Evolutionary conservation across 2,329 filamentous ascomycete species (phyloP), one percentile per base, ranked within the genome.

Genomic region (Colletotrichum magnum): DNA sequence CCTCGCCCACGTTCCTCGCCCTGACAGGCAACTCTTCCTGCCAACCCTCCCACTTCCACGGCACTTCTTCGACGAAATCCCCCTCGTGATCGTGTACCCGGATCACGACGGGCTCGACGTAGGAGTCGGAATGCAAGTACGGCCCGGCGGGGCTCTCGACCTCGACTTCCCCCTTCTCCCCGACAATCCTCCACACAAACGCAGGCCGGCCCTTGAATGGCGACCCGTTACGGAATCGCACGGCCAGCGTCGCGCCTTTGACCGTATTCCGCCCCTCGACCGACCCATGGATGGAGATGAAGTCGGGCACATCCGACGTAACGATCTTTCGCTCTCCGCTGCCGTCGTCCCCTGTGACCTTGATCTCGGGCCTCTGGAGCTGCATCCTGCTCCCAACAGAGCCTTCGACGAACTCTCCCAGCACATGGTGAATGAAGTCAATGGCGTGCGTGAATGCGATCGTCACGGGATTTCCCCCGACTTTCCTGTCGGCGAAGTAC

Each of bases 1-100:
- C 72, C 32, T 81, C 81, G 0, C 83, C 88, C 32, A 90, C 84
- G 69, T 83, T 86, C 59, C 85, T 80, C 0, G 81, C 83, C 6
- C 78, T 72, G 1, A 82, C 43, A 0, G 85, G 82, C n/a, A 88
- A 68, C 9, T 83, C 79, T 21, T 82, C 78, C 73, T 85, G 85
- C 77, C 83, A 86, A 3, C 82, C 81, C 18, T 80, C 76, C 80
- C 83, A 88, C 6, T 79, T 75, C 78, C 83, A 84, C 0, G 79
- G 71, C 0, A 88, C 75, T 4, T 79, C 72, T 13, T 85, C 80
- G 1, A 87, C 78, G 10, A 81, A 72, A 26, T 84, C 82, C 0
- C 79, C 84, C 24, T 78, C 82, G 41, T 83, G 83, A 26, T 89
- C 83, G 59, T 89, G 83, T 0, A 91, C 73, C 36, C 87, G 81